Evolutionary conservation across 2,329 filamentous ascomycete genomes (phyloP), one percentile per base, ranked within the genome.

Genomic region (Calonectria pteridis): DNA sequence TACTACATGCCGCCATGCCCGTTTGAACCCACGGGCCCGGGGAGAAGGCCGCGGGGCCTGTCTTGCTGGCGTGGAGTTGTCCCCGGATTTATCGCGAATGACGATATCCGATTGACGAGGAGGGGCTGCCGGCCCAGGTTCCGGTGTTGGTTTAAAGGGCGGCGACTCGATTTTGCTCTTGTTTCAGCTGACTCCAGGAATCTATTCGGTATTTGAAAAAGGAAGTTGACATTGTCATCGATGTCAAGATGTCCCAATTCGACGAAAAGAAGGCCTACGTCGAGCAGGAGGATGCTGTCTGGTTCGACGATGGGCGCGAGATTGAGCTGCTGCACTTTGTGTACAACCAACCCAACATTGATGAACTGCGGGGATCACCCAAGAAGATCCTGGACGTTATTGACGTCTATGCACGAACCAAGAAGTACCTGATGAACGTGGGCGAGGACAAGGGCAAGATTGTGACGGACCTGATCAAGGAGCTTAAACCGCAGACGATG

Each of bases 401-500:
- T 82, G 93, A 96, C 79, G 90, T 93, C 67, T 96, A 84, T 77
- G 85, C 80, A 23, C 79, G 78, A 18, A 91, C 89, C 3, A 88
- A 90, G 74, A 94, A 93, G 81, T 94, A 93, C 75, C 89, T 96
- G 66, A 96, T 96, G 93, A 96, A 95, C 76, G 91, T 97, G 2
- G 94, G 94, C 50, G 89, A 92, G 77, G 88, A 92, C 80, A 97
- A 97, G 84, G 94, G 93, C 59, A 89, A 88, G 75, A 93, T 95
- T 67, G 91, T 96, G 2, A 89, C 89, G 11, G 88, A 93, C 35
- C 83, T 96, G 49, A 95, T 97, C 73, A 86, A 86, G 26, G 86
- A 93, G 75, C 85, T 89, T 62, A 94, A 93, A 81, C 94, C 94
- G 0, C 83, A 90, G 68, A 88, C 88, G 3, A 94, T 95, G 91